These are phyloP conservation scores for Plasmodium vivax DNA, from an alignment of 169 alveolate genomes.

Conservation along the genomic window DNA sequence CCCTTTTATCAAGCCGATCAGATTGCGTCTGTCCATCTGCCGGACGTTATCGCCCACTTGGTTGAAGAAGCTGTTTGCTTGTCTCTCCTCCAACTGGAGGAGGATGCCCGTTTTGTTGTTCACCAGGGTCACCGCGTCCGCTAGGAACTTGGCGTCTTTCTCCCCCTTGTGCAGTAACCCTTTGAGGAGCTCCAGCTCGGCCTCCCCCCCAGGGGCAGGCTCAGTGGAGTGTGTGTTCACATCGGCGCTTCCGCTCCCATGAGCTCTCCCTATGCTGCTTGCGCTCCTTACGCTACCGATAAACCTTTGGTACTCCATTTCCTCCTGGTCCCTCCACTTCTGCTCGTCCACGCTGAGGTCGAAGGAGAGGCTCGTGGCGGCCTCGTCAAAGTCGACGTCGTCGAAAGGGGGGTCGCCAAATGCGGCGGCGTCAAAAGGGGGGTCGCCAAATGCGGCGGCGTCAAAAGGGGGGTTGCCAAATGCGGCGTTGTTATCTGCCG, in stretches of 20 bases:
- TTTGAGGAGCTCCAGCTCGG: not conserved
- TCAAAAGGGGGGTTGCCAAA: slow-evolving; percentile 13
- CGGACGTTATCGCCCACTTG: not conserved
- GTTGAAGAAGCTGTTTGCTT: slow-evolving; percentile 9
- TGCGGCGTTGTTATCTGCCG: not conserved
- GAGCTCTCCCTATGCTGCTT: not conserved
- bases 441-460: not conserved
- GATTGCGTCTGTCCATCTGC: not conserved
- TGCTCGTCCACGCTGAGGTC: slow-evolving; percentile 45
- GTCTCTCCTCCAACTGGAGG: not conserved
- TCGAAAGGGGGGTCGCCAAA: slow-evolving; percentile 14
- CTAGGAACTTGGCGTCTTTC: not conserved
- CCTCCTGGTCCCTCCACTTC: slow-evolving; percentile 53
- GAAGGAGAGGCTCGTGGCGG: slow-evolving; percentile 20
- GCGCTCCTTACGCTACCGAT: not conserved
- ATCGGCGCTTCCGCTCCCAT: not conserved
- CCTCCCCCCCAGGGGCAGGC: not conserved
- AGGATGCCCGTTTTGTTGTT: not conserved
- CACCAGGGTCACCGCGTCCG: not conserved
- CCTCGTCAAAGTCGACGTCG: slow-evolving; percentile 39
- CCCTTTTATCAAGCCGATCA: not conserved
- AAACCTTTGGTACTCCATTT: slow-evolving; percentile 45
- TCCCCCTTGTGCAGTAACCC: not conserved
- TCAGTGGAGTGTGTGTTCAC: not conserved
- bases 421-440: slow-evolving; percentile 6